Percentiles rank a stretch among this genome's conserved stretches.
phyloP scores from a whole-genome alignment of 225 moss, liverwort and hornwort species.

The Ulota crispa region DNA sequence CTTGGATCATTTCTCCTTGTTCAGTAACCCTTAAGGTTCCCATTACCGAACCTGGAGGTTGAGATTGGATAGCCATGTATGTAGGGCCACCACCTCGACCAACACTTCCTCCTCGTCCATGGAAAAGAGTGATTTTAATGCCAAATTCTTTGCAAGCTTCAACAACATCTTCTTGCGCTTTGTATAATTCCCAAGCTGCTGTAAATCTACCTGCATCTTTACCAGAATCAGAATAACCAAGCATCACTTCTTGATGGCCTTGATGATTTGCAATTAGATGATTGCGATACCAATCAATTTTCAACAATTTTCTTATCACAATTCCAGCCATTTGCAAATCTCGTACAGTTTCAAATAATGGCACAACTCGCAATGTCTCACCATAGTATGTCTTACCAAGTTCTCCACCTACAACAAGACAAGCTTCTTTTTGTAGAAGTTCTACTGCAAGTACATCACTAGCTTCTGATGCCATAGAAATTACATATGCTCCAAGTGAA shows the following conservation, averaged over 20 bases:
- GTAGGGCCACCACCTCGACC: constrained; percentile 88
- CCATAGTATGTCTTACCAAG: constrained; percentile 66
- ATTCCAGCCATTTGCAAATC: constrained; percentile 74
- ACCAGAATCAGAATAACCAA: constrained; percentile 91
- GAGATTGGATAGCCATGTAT: constrained; percentile 88
- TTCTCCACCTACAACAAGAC: constrained; percentile 77
- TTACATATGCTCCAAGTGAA: constrained; percentile 82
- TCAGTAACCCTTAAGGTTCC: constrained; percentile 80
- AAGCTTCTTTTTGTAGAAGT: constrained; percentile 78
- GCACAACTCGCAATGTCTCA: constrained; percentile 70
- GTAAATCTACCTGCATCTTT: constrained; percentile 91
- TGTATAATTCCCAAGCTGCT: constrained; percentile 85
- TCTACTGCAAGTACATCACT: constrained; percentile 86
- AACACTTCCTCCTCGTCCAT: constrained; percentile 80
- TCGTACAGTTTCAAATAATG: constrained; percentile 87
- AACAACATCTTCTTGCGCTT: constrained; percentile 90
- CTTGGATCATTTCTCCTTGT: constrained; percentile 94
- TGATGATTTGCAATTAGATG: constrained; percentile 72
- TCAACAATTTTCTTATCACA: constrained; percentile 71
- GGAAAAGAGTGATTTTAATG: constrained; percentile 82
- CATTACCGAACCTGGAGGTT: constrained; percentile 91
- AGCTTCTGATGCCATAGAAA: constrained; percentile 89
- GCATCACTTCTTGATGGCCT: constrained; percentile 89
- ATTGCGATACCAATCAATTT: constrained; percentile 80
- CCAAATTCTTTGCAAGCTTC: constrained; percentile 80